Percentiles rank a stretch among this genome's conserved stretches.
Evolutionary conservation across 1,284 basidiomycete species (phyloP).

Genomic region (Rhodotorula sp.): DNA sequence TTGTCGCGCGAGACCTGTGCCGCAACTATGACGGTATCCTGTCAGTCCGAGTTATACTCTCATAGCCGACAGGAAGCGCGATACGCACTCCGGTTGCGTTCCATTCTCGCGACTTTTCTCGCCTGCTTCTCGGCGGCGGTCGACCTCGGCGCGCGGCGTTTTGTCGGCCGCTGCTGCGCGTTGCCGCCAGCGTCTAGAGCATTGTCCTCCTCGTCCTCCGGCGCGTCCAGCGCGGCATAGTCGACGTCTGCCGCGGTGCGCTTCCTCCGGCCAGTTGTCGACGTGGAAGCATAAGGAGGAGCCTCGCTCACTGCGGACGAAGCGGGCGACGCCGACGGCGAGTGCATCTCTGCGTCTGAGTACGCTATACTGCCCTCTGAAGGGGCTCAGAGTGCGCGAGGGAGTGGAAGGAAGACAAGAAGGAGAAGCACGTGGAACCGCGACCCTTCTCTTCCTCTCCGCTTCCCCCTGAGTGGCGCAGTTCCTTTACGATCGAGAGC

Average conservation of each 20-base stretch:
- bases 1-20: slow-evolving; percentile 17
- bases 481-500: too few relatives aligned
- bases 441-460: too few relatives aligned
- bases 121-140: slow-evolving; percentile 4
- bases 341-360: background rate
- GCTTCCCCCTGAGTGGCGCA: too few relatives aligned
- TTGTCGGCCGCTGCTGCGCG: background rate
- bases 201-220: background rate
- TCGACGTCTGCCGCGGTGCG: background rate
- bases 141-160: slow-evolving; percentile 3
- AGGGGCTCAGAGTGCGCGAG: too few relatives aligned
- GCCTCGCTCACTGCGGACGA: background rate
- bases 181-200: background rate
- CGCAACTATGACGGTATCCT: background rate
- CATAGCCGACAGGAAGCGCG: background rate
- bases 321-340: background rate
- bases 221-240: background rate
- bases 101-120: slow-evolving; percentile 11
- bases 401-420: too few relatives aligned
- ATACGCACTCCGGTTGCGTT: slow-evolving; percentile 18
- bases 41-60: background rate
- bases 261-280: background rate
- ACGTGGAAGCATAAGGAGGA: background rate
- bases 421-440: too few relatives aligned
- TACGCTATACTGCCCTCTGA: too few relatives aligned